phyloP scores from a whole-genome alignment of 2,329 filamentous ascomycete species.

The Hypoxylon sp. region DNA sequence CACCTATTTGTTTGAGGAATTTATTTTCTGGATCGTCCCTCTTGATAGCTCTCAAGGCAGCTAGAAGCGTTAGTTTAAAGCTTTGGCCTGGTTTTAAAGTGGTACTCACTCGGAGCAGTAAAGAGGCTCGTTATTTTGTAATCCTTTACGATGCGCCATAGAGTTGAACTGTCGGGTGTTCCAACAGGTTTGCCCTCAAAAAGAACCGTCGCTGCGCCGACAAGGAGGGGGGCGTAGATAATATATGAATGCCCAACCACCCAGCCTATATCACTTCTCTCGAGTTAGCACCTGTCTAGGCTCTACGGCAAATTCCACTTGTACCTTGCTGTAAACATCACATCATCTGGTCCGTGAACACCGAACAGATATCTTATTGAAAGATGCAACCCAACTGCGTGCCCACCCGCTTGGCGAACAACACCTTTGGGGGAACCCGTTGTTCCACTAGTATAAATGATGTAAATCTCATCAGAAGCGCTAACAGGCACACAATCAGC shows the following conservation, averaged over 20 bases:
- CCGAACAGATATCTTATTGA: conserved; percentile 88
- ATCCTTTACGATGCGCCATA: conserved; percentile 89
- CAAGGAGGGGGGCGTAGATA: conserved; percentile 87
- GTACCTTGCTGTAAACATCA: conserved; percentile 65
- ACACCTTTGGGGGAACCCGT: conserved; percentile 83
- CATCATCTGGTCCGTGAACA: conserved; percentile 86
- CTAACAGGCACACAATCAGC: conserved; percentile 83
- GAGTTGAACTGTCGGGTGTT: conserved; percentile 87
- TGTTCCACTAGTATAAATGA: conserved; percentile 83
- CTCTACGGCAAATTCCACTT: not conserved
- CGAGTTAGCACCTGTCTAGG: conserved; percentile 31
- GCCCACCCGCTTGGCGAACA: conserved; percentile 82
- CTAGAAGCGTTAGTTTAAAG: conserved; percentile 38
- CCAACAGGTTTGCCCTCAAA: conserved; percentile 96
- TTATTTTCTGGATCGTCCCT: conserved; percentile 85
- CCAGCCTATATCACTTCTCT: conserved; percentile 84
- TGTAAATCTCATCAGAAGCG: conserved; percentile 85
- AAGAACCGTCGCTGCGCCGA: conserved; percentile 86
- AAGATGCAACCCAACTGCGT: conserved; percentile 86
- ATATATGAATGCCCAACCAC: conserved; percentile 91
- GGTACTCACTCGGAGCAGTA: conserved; percentile 79
- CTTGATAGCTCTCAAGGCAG: conserved; percentile 86
- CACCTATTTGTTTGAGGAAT: conserved; percentile 73
- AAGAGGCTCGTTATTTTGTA: conserved; percentile 88
- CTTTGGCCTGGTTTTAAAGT: not conserved